Conservation (phyloP, 768 basidiomycete species). For the Lepiota brunneoincarnata region DNA sequence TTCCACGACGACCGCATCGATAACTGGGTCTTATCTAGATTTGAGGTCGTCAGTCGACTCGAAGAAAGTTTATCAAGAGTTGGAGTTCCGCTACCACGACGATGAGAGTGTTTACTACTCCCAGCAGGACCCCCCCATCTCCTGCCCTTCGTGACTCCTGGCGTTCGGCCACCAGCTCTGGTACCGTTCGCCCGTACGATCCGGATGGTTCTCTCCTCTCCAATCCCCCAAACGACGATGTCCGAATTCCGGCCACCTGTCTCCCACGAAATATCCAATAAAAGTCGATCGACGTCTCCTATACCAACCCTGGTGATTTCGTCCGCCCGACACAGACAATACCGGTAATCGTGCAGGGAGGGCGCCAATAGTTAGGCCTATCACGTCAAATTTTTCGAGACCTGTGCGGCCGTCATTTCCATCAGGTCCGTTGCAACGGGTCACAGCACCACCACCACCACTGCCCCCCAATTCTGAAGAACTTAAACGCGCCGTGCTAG, state of each 20-base stretch:
- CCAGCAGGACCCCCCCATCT: conserved; percentile 17
- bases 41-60: conserved; percentile 11
- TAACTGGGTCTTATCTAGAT: conserved; percentile 7
- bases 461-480: conserved; percentile 35
- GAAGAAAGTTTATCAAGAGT: conserved; percentile 29
- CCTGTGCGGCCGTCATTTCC: conserved; percentile 32
- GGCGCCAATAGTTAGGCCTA: conserved; percentile 42
- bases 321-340: conserved; percentile 26
- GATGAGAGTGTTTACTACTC: conserved; percentile 44
- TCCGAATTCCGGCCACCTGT: not conserved
- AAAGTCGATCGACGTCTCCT: not conserved
- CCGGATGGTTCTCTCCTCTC: not conserved
- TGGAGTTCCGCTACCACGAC: conserved; percentile 33
- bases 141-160: conserved; percentile 39
- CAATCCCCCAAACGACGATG: no score
- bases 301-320: conserved; percentile 39
- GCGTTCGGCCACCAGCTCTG: conserved; percentile 24
- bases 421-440: not conserved
- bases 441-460: conserved; percentile 26
- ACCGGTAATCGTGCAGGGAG: conserved; percentile 23
- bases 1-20: conserved; percentile 39
- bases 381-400: conserved; percentile 60
- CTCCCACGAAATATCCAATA: not conserved
- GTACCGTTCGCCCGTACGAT: conserved; percentile 10
- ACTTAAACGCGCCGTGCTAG: conserved; percentile 48